phyloP scores from a whole-genome alignment of 140 eudicot genomes.

The Cichorium intybus region DNA sequence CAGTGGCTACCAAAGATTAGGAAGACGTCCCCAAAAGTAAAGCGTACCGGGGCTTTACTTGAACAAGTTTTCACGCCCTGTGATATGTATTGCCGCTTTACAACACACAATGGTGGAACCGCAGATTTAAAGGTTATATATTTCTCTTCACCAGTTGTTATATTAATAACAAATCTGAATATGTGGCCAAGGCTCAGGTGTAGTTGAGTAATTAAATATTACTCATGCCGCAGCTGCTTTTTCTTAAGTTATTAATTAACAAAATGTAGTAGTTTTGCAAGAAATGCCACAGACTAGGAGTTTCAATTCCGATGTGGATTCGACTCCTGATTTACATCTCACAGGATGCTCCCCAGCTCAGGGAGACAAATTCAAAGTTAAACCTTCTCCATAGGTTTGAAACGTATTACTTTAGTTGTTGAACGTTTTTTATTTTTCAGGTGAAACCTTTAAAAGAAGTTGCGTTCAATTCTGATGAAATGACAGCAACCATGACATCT shows the following conservation, averaged over 20 bases:
- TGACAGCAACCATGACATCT: slow-evolving; percentile 88
- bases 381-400: neutral
- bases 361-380: slow-evolving; percentile 5
- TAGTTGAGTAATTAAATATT: too few species aligned
- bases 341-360: neutral
- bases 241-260: too few species aligned
- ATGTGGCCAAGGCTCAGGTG: too few species aligned
- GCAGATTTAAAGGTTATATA: slow-evolving; percentile 71
- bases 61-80: slow-evolving; percentile 96
- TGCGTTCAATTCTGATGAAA: slow-evolving; percentile 72
- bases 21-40: slow-evolving; percentile 84
- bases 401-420: neutral
- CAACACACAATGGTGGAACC: slow-evolving; percentile 86
- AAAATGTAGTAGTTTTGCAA: too few species aligned
- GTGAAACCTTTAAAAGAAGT: slow-evolving; percentile 94
- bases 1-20: slow-evolving; percentile 93
- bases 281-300: too few species aligned
- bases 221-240: too few species aligned
- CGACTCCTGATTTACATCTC: neutral
- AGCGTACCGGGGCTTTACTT: slow-evolving; percentile 92
- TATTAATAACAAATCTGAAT: too few species aligned
- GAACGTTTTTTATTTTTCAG: slow-evolving; percentile 38
- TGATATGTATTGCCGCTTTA: slow-evolving; percentile 83
- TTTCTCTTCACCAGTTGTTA: neutral
- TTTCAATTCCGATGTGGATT: too few species aligned